phyloP scores from a whole-genome alignment of 2,329 filamentous ascomycete genomes.

The Alternaria consortialis region DNA sequence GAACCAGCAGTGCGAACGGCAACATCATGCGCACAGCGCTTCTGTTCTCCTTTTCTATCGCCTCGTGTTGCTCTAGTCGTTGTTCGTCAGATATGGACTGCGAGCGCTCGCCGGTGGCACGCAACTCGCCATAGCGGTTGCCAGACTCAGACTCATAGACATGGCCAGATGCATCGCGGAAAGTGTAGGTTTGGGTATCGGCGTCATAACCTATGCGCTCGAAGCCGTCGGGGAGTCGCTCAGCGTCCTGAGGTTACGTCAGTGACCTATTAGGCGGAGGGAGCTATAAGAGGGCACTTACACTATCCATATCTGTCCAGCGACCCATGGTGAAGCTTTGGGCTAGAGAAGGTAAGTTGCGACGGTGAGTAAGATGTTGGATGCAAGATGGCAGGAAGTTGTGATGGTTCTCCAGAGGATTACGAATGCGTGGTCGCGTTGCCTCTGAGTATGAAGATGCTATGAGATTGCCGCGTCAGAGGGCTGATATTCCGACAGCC shows the following conservation, averaged over 20 bases:
- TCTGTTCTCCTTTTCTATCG: conserved; percentile 32
- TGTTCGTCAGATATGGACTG: background rate
- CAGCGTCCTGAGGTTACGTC: conserved; percentile 52
- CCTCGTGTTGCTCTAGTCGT: conserved; percentile 16
- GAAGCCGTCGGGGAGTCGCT: conserved; percentile 66
- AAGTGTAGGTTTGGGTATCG: conserved; percentile 64
- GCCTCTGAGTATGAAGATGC: background rate
- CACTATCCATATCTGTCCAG: conserved; percentile 36
- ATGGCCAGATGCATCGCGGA: conserved; percentile 59
- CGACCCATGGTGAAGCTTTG: conserved; percentile 32
- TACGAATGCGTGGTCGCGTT: background rate
- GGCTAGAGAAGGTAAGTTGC: conserved; percentile 5
- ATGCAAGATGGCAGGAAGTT: background rate
- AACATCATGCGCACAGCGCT: conserved; percentile 64
- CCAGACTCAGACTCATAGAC: conserved; percentile 63
- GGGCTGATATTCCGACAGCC: background rate
- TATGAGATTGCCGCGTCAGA: background rate
- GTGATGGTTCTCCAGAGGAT: background rate
- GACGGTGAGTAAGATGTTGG: background rate
- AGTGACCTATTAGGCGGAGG: background rate
- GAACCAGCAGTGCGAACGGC: conserved; percentile 66
- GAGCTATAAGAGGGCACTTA: conserved; percentile 8
- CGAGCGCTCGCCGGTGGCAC: conserved; percentile 20
- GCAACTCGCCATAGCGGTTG: conserved; percentile 59
- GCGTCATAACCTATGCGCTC: conserved; percentile 65